Base-by-base conservation (phyloP, 768 basidiomycete species). In the Sporobolomyces pararoseus region DNA sequence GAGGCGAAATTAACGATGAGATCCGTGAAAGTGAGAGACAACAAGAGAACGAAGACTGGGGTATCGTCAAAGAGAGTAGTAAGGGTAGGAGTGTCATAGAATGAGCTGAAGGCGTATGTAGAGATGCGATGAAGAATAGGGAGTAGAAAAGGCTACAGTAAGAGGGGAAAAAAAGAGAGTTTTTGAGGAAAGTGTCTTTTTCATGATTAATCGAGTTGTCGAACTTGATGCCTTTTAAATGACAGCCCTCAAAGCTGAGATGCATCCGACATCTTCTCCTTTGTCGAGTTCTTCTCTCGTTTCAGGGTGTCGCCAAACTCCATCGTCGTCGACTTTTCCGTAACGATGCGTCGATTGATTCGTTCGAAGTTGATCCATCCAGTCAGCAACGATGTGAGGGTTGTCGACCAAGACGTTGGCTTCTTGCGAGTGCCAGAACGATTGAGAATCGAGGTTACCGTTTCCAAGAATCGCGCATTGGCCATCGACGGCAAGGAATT, bases 391-490 rank as follows among this genome's bases (percentile, higher is more conserved):
- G 60, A 86, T 79, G 46, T 80, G 78, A n/a, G 81, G 78, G 29
- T 82, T 83, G 77, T 87, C 86, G 52, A 87, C 80, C 82, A 87
- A 83, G 66, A 87, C 79, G 76, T 89, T 88, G n/a, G 71, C 59
- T 31, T 89, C 88, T 68, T 87, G 85, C 50, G 84, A 85, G 78
- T 89, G 88, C 80, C 83, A 88, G 87, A 87, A 88, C 7, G 83
- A 84, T 75, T 88, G 87, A 10, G 85, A 78, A 52, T 69, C 60
- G 52, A 53, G 27, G 78, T 88, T 88, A 31, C 88, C 87, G 72
- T 86, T 89, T 13, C 88, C 88, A 25, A 83, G 81, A 68, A 89
- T 88, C 19, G 83, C 85, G 52, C 88, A 83, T 71, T 83, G 80
- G 74, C 85, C 85, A 76, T 89, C 88, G 68, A 88, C 83, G 42